These are phyloP conservation scores for Sclerotinia nivalis DNA, from an alignment of 2,329 filamentous ascomycete species.

Conservation along the genomic window DNA sequence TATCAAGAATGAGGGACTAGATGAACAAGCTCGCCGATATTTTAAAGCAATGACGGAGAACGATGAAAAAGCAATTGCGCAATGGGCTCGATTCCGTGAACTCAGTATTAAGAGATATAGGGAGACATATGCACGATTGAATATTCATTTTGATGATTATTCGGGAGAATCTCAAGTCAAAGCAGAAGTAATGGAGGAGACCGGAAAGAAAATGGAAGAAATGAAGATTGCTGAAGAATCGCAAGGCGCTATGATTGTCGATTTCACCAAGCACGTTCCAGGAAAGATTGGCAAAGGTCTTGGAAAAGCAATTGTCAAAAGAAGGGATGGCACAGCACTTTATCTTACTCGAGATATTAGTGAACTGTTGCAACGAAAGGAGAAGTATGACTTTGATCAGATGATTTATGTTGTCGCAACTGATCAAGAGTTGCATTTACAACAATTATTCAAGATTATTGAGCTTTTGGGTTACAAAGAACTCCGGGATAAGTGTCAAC, in stretches of 20 bases:
- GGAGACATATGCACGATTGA: slow-evolving; percentile 67
- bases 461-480: slow-evolving; percentile 70
- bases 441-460: slow-evolving; percentile 75
- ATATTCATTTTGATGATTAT: slow-evolving; percentile 70
- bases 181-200: slow-evolving; percentile 64
- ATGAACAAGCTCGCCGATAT: slow-evolving; percentile 73
- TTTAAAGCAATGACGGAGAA: slow-evolving; percentile 73
- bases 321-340: slow-evolving; percentile 72
- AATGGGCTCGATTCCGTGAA: slow-evolving; percentile 67
- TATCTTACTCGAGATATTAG: slow-evolving; percentile 80
- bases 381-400: slow-evolving; percentile 69
- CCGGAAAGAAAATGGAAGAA: slow-evolving; percentile 62
- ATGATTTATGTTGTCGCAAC: slow-evolving; percentile 79
- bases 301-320: slow-evolving; percentile 69
- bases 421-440: slow-evolving; percentile 71
- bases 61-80: slow-evolving; percentile 58
- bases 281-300: slow-evolving; percentile 69
- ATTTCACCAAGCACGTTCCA: slow-evolving; percentile 67
- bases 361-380: slow-evolving; percentile 66
- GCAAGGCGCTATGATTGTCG: slow-evolving; percentile 70
- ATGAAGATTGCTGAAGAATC: slow-evolving; percentile 67
- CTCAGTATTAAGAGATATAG: slow-evolving; percentile 67
- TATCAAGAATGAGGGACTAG: slow-evolving; percentile 58
- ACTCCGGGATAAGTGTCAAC: slow-evolving; percentile 66
- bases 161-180: slow-evolving; percentile 74